phyloP scores from a whole-genome alignment of 352 stramenopile species.

The Thalassiosira ordinaria region DNA sequence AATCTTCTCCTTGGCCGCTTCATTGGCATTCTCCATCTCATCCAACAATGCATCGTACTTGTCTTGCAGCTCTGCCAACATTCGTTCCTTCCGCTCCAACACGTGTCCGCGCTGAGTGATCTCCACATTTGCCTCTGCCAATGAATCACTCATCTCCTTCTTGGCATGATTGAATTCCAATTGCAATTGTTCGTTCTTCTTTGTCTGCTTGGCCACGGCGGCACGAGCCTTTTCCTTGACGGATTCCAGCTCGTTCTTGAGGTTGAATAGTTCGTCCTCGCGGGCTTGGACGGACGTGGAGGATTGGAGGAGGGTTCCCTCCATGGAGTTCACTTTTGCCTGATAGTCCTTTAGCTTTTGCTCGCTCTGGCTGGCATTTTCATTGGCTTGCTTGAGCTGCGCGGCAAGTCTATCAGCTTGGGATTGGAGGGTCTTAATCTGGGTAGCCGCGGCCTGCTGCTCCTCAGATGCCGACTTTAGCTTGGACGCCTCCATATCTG shows the following conservation, averaged over 20 bases:
- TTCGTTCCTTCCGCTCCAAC: conserved; percentile 30
- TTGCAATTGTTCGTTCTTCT: conserved; percentile 33
- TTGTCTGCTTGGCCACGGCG: conserved; percentile 9
- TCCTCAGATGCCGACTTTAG: conserved; percentile 22
- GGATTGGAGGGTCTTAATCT: conserved; percentile 40
- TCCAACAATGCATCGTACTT: conserved; percentile 31
- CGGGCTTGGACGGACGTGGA: conserved; percentile 9
- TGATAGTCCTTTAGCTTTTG: conserved; percentile 58
- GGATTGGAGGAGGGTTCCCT: conserved; percentile 34
- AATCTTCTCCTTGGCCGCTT: too few species aligned
- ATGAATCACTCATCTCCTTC: conserved; percentile 33
- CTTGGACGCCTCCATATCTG: conserved; percentile 32
- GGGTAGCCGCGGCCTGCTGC: conserved; percentile 11
- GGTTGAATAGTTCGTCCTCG: conserved; percentile 31
- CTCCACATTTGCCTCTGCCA: conserved; percentile 30
- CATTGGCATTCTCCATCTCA: conserved; percentile 28
- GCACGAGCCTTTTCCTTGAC: conserved; percentile 20
- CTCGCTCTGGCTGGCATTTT: conserved; percentile 26
- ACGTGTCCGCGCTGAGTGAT: conserved; percentile 24
- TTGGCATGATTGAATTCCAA: conserved; percentile 21
- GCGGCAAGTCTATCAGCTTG: conserved; percentile 18
- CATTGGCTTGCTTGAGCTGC: conserved; percentile 40
- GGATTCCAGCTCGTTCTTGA: conserved; percentile 27
- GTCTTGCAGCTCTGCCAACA: conserved; percentile 27
- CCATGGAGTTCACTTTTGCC: conserved; percentile 34